phyloP scores from a whole-genome alignment of 1,284 basidiomycete species.

The Ceratobasidium sp. region DNA sequence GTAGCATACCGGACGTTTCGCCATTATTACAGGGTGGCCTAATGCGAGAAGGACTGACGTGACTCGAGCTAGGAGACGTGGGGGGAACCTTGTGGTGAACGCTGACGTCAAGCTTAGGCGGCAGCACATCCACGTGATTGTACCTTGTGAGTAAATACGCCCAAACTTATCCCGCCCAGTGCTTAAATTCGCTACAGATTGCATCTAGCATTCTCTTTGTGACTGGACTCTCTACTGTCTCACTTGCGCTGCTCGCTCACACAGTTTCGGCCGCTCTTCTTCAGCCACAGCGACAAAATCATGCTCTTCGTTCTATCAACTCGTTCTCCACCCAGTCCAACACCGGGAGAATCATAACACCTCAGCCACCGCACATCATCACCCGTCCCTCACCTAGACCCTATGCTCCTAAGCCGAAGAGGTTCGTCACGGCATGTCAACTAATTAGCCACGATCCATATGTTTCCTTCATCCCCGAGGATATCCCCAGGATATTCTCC shows the following conservation, averaged over 20 bases:
- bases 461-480: neutral
- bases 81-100: neutral
- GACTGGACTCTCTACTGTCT: neutral
- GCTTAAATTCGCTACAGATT: neutral
- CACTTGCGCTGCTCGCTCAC: no score
- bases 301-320: neutral
- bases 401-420: neutral
- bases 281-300: neutral
- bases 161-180: neutral
- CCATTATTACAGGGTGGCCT: neutral
- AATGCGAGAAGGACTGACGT: neutral
- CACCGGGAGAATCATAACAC: no score
- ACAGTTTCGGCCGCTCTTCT: neutral
- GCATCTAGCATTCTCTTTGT: neutral
- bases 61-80: neutral
- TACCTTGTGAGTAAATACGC: neutral
- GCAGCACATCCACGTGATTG: neutral
- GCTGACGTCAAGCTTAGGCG: conserved; percentile 7
- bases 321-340: no score
- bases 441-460: neutral
- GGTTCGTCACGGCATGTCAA: neutral
- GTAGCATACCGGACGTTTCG: neutral
- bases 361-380: neutral
- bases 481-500: neutral
- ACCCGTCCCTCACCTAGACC: neutral